These are phyloP conservation scores for Leptomonas pyrrhocoris DNA, from an alignment of 208 protist genomes.

Conservation along the genomic window DNA sequence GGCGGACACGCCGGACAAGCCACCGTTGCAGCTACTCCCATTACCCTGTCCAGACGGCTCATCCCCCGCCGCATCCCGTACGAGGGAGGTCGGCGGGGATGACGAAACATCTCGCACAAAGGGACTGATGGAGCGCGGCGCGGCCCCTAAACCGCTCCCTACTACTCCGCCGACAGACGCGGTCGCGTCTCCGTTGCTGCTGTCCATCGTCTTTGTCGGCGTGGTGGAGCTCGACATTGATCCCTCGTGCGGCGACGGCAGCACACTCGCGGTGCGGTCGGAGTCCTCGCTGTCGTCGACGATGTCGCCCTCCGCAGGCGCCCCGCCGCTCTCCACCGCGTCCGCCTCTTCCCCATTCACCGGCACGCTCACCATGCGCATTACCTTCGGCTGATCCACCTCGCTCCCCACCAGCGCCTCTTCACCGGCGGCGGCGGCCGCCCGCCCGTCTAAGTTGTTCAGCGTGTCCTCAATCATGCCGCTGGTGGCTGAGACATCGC, in stretches of 20 bases:
- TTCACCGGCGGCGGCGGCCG: not conserved
- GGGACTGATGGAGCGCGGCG: conserved; percentile 6
- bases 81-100: not conserved
- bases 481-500: conserved; percentile 18
- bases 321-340: not conserved
- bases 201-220: conserved; percentile 14
- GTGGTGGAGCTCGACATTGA: conserved; percentile 34
- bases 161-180: not conserved
- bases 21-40: conserved; percentile 11
- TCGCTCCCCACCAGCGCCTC: too few species aligned
- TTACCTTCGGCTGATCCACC: not conserved
- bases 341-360: conserved; percentile 15
- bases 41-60: too few species aligned
- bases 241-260: conserved; percentile 36
- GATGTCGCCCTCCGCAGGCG: not conserved
- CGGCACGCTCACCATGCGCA: conserved; percentile 28
- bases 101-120: not conserved
- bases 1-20: not conserved
- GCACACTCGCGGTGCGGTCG: conserved; percentile 51
- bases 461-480: conserved; percentile 5
- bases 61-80: not conserved
- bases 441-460: not conserved
- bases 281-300: conserved; percentile 27
- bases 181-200: conserved; percentile 3
- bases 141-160: too few species aligned